Evolutionary conservation across 768 basidiomycete genomes (phyloP), one percentile per base, ranked within the genome.

Genomic region (Leccinum disarticulatum): DNA sequence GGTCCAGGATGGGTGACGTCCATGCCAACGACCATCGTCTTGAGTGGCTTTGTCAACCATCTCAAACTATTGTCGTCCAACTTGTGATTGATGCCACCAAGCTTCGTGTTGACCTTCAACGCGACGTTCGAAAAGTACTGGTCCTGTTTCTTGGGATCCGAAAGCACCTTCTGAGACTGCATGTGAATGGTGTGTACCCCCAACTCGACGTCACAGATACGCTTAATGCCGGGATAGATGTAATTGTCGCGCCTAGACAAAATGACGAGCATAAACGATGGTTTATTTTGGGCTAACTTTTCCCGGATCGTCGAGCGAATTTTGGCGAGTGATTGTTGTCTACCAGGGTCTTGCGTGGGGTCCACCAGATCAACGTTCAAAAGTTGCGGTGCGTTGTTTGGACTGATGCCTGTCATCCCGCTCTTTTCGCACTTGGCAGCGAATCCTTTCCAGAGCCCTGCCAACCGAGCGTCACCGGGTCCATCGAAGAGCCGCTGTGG

Each of bases 111-210:
- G 8, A 91, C 81, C 66, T 94, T 93, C 57, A 93, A 73, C 0
- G 88, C 88, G 36, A 92, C 83, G 61, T 91, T 93, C 10, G 91
- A 88, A 56, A 91, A 81, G 68, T 93, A 94, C 63, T 92, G 90
- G 58, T 89, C 86, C 65, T 90, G 88, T 62, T 84, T 84, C 54
- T 64, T 80, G 14, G 73, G 66, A 1, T 83, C 80, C 6, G 70
- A 74, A 6, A 88, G 69, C 8, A 87, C 87, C 69, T 91, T 92
- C 6, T 63, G 66, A 10, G 87, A 72, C 28, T 83, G 79, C 85
- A 91, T 86, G 64, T 87, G 87, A n/a, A 91, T 72, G 0, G 90
- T 91, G 48, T 86, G 86, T 25, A 94, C 67, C 1, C 90, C 91
- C n/a, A 91, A 66, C 57, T 84, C 79, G 54, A 89, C 81, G 63